A percentile compares a stretch with the other conserved stretches of the same genome.
Conservation (phyloP, 106 monocot genomes). For the Agapanthus africanus region DNA sequence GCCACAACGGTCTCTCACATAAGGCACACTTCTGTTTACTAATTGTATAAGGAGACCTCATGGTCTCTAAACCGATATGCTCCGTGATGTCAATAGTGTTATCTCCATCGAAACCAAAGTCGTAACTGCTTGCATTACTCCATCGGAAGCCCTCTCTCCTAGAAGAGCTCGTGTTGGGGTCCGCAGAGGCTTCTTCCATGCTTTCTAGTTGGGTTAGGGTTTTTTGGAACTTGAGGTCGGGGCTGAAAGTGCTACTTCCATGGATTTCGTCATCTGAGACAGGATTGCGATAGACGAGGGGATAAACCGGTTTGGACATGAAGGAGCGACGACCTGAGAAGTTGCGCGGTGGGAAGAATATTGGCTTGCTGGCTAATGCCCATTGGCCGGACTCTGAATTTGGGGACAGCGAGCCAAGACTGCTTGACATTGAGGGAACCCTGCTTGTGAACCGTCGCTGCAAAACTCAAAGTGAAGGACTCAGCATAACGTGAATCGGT, state of each 20-base stretch:
- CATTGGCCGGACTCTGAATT: slow-evolving; percentile 48
- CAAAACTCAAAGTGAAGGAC: slow-evolving; percentile 6
- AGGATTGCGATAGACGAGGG: slow-evolving; percentile 65
- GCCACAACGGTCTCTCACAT: slow-evolving; percentile 53
- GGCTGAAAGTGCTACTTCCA: slow-evolving; percentile 28
- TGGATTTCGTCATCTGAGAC: slow-evolving; percentile 48
- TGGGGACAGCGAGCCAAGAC: slow-evolving; percentile 61
- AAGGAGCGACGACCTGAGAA: slow-evolving; percentile 67
- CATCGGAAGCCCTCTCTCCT: slow-evolving; percentile 75
- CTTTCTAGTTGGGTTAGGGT: slow-evolving; percentile 42
- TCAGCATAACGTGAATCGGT: not conserved
- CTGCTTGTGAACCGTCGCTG: slow-evolving; percentile 37
- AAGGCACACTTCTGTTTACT: slow-evolving; percentile 48
- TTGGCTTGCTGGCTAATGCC: slow-evolving; percentile 56
- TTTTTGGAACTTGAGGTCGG: slow-evolving; percentile 61
- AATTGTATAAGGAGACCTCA: slow-evolving; percentile 16
- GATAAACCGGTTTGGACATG: slow-evolving; percentile 93
- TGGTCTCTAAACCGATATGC: slow-evolving; percentile 24
- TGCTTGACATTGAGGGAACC: slow-evolving; percentile 39
- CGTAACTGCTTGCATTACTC: slow-evolving; percentile 68
- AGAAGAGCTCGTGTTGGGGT: slow-evolving; percentile 34
- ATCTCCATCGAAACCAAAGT: slow-evolving; percentile 69
- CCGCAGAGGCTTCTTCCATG: slow-evolving; percentile 54
- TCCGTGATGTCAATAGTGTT: slow-evolving; percentile 36
- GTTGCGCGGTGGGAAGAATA: slow-evolving; percentile 32